Conservation (phyloP, 176 grass and related monocot species). For the Aegilops umbellulata region DNA sequence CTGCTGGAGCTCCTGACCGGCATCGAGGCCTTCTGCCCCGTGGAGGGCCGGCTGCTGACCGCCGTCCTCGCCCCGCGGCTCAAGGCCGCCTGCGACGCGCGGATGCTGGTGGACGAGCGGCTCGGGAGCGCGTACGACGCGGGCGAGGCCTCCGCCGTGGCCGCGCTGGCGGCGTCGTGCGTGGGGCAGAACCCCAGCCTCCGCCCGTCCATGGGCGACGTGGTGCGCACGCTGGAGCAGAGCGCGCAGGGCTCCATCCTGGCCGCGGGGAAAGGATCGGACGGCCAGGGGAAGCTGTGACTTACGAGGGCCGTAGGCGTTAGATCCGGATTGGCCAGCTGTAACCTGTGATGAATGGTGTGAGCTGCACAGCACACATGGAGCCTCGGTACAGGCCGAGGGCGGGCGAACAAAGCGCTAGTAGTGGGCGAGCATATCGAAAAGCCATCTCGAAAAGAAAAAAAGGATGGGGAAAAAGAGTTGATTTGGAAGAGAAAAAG, state of each 20-base stretch:
- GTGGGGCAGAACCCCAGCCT: constrained; percentile 61
- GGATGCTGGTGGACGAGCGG: constrained; percentile 46
- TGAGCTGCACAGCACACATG: constrained; percentile 22
- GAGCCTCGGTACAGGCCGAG: not conserved
- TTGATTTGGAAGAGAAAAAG: constrained; percentile 10
- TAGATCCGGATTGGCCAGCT: constrained; percentile 49
- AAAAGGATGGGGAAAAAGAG: not conserved
- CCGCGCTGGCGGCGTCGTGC: constrained; percentile 47
- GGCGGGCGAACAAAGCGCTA: constrained; percentile 27
- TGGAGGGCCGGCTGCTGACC: constrained; percentile 59
- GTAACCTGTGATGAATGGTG: constrained; percentile 7
- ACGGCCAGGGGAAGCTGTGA: constrained; percentile 32
- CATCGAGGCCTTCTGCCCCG: constrained; percentile 70
- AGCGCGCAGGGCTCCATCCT: constrained; percentile 41
- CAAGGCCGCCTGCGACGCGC: not conserved
- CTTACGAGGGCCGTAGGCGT: constrained; percentile 12
- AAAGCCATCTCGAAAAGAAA: constrained; percentile 16
- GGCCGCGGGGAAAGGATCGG: constrained; percentile 31
- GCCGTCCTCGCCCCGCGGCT: constrained; percentile 51
- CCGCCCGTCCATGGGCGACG: constrained; percentile 73
- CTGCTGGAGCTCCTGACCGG: constrained; percentile 90
- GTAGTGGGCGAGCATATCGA: constrained; percentile 25
- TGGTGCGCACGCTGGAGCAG: constrained; percentile 51
- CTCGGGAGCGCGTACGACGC: constrained; percentile 45
- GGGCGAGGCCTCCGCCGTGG: constrained; percentile 40